Evolutionary conservation across 345 rosid species (phyloP), one percentile per base, ranked within the genome.

Genomic region (Brassica juncea): DNA sequence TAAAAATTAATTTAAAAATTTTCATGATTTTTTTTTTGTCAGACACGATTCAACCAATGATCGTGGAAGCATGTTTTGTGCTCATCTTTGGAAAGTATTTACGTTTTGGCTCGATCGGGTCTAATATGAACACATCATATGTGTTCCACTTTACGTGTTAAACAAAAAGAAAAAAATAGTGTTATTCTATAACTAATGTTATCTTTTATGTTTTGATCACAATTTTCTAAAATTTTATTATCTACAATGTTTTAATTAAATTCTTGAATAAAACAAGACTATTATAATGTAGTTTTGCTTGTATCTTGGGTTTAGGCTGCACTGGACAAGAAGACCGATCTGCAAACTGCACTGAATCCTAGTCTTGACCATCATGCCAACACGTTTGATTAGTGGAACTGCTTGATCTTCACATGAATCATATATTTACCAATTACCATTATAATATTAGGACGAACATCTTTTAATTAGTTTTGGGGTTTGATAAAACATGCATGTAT

Each of bases 51-150:
- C 28, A 74, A 70, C 68, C 77, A 65, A 71, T 42, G 47, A 66
- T 71, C 77, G 77, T 75, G 83, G 80, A 81, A 71, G 77, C 80
- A 81, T 81, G 83, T 80, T 80, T 74, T 73, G 10, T 52, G 57
- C 8, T 16, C 60, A 15, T 54, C 60, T 1, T 54, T 54, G 25
- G 60, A 54, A 54, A 54, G 60, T 54, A 15, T 54, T 19, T 55
- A 71, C 61, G 81, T 78, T 42, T 71, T 63, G 8, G 19, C 55
- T 16, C 27, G 47, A 12, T 16, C 27, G 47, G 12, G 6, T 62
- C 52, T 52, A 23, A 34, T 71, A n/a, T 35, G 64, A 70, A 34
- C 37, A 32, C 4, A 39, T 58, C 14, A 15, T 21, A 61, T 70
- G 71, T 34, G 71, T 34, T 71, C 60, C 1, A 39, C 72, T 78